Base-by-base conservation (phyloP, 2,329 filamentous ascomycete species). In the Alternaria longipes region DNA sequence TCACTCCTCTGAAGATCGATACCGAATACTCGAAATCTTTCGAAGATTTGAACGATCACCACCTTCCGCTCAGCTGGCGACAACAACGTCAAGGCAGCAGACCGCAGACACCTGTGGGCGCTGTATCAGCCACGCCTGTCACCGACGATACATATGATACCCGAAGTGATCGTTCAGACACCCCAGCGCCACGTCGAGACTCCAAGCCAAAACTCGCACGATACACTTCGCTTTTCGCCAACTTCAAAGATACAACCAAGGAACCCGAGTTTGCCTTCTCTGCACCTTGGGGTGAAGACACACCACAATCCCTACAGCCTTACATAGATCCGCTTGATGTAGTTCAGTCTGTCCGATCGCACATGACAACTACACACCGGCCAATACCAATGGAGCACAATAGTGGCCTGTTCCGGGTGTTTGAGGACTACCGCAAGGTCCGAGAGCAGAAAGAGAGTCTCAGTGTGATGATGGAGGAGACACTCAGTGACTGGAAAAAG, bases 381-480 rank as follows among this genome's bases (percentile, higher is more conserved):
- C 67, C 75, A 2, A 66, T 78, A 50, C 70, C 76, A 11, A 36
- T 66, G 7, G 56, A 73, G 18, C 66, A 79, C 65, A 80, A 79
- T 59, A 77, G 74, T 56, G 74, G 74, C 2, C 63, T 84, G 1
- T 74, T 82, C 44, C 72, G 74, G n/a, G 73, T 83, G 18, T 80
- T 82, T 42, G 81, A 83, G 54, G 73, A 77, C 30, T 82, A 80
- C 62, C 69, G 77, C 26, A 72, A 76, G 28, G 46, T 80, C 7
- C 67, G 69, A 38, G 74, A 78, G 12, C 72, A 80, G 45, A 79
- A 78, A n/a, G 68, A 73, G 18, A 56, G 64, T 4, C 56, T 80
- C 4, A 60, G 77, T 24, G 47, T 51, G 4, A 65, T 71, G 24
- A 44, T 80, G 8, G 62, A 73, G 14, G 65, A 78, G 4, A 74